Evolutionary conservation across 2,329 filamentous ascomycete species (phyloP).

Genomic region (Trichoderma sp.): DNA sequence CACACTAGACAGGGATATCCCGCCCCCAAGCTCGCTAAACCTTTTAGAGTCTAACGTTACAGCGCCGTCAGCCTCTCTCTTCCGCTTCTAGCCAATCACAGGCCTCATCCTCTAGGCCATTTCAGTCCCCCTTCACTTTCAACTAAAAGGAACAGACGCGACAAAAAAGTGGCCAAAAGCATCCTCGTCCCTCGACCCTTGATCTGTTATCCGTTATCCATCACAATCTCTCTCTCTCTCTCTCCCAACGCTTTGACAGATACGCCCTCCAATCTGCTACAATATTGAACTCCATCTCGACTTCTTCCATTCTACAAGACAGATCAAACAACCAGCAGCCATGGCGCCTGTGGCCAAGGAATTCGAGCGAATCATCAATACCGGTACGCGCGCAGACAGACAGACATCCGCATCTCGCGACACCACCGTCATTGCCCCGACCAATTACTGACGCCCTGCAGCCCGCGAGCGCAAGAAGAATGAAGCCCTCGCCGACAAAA

Average conservation of each 20-base stretch:
- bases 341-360: constrained; percentile 48
- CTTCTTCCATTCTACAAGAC: neutral
- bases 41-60: neutral
- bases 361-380: constrained; percentile 56
- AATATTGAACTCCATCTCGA: neutral
- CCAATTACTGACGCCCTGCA: constrained; percentile 29
- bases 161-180: neutral
- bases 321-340: neutral
- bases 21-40: neutral
- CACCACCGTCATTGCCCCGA: constrained; percentile 36
- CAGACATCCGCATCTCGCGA: constrained; percentile 45
- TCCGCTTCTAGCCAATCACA: constrained; percentile 2
- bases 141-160: constrained; percentile 6
- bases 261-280: neutral
- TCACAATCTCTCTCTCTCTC: neutral
- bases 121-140: neutral
- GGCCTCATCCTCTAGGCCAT: neutral
- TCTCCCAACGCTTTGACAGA: neutral
- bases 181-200: neutral
- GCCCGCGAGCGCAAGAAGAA: constrained; percentile 70
- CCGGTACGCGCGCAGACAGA: constrained; percentile 39
- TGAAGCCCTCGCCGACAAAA: constrained; percentile 67
- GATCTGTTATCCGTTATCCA: neutral
- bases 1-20: constrained; percentile 10
- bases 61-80: neutral